Percentiles rank a stretch among this genome's conserved stretches.
Evolutionary conservation across 805 yeast genomes (phyloP).

Genomic region (Saccharomycopsis olivae): DNA sequence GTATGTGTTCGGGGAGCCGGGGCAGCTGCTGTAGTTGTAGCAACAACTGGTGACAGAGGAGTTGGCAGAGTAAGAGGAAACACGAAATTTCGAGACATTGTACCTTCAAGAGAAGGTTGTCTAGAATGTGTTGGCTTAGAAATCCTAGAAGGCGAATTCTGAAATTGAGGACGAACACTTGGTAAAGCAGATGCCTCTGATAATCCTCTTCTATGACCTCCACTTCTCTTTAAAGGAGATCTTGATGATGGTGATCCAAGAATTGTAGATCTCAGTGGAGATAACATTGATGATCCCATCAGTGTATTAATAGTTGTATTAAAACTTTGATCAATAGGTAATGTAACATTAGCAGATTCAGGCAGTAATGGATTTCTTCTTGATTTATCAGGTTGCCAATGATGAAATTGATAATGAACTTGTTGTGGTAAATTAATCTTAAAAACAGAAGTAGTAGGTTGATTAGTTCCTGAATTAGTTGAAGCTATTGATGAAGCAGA

Average conservation of each 20-base stretch:
- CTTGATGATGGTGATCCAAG: neutral
- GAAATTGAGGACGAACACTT: neutral
- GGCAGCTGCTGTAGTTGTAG: no score
- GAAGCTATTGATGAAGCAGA: conserved; percentile 5
- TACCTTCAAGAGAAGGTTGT: conserved; percentile 2
- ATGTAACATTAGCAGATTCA: neutral
- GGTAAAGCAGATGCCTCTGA: conserved; percentile 3
- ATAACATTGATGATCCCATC: neutral
- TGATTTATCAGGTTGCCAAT: conserved; percentile 21
- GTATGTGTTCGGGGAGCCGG: no score
- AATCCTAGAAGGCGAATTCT: neutral
- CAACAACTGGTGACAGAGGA: no score
- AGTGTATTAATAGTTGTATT: neutral
- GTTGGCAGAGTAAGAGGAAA: conserved; percentile 5
- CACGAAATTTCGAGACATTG: conserved; percentile 3
- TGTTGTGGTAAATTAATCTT: conserved; percentile 25
- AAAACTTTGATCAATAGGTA: conserved; percentile 2
- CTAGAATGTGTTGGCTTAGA: conserved; percentile 1
- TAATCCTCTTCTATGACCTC: conserved; percentile 1
- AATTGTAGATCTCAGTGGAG: no score
- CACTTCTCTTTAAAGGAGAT: neutral
- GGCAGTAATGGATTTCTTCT: neutral
- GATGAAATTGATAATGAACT: conserved; percentile 27
- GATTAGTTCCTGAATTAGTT: conserved; percentile 15
- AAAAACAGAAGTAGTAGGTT: conserved; percentile 26